A percentile compares a stretch with the other conserved stretches of the same genome.
phyloP scores from a whole-genome alignment of 2,329 filamentous ascomycete species.

The Madurella mycetomatis region DNA sequence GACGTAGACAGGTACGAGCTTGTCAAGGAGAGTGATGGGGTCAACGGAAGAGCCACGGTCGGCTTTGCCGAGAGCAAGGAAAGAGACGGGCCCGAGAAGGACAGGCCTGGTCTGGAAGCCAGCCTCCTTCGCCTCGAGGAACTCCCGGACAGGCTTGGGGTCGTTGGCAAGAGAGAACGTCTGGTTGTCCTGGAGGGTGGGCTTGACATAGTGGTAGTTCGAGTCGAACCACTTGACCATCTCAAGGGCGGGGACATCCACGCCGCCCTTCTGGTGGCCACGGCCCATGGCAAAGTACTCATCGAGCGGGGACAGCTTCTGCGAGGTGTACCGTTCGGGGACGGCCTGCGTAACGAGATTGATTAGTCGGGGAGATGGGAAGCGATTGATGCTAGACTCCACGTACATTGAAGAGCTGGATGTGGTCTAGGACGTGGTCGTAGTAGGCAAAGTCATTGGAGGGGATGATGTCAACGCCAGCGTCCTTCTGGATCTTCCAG shows the following conservation, averaged over 20 bases:
- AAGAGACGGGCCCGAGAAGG: constrained; percentile 91
- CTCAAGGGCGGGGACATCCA: constrained; percentile 92
- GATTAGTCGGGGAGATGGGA: constrained; percentile 6
- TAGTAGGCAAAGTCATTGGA: constrained; percentile 99
- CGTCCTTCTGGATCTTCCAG: constrained; percentile 99
- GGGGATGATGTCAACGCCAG: constrained; percentile 94
- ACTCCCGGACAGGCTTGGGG: constrained; percentile 93
- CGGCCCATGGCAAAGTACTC: constrained; percentile 99
- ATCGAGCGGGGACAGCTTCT: constrained; percentile 83
- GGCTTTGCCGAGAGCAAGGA: constrained; percentile 96
- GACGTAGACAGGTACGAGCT: constrained; percentile 90
- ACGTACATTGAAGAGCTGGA: constrained; percentile 92
- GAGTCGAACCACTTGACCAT: constrained; percentile 99
- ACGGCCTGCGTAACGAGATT: constrained; percentile 57
- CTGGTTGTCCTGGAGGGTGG: constrained; percentile 95
- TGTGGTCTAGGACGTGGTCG: constrained; percentile 96
- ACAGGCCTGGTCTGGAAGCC: constrained; percentile 91
- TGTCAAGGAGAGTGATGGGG: constrained; percentile 89
- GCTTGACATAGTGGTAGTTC: constrained; percentile 99
- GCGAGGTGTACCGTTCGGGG: constrained; percentile 88
- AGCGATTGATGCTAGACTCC: constrained; percentile 13
- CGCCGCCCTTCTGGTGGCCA: constrained; percentile 90
- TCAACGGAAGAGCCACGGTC: constrained; percentile 91
- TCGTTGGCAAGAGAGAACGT: constrained; percentile 81
- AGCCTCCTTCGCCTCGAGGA: constrained; percentile 96